These are phyloP conservation scores for Exophiala sp. DNA, from an alignment of 2,329 filamentous ascomycete genomes.

Conservation along the genomic window DNA sequence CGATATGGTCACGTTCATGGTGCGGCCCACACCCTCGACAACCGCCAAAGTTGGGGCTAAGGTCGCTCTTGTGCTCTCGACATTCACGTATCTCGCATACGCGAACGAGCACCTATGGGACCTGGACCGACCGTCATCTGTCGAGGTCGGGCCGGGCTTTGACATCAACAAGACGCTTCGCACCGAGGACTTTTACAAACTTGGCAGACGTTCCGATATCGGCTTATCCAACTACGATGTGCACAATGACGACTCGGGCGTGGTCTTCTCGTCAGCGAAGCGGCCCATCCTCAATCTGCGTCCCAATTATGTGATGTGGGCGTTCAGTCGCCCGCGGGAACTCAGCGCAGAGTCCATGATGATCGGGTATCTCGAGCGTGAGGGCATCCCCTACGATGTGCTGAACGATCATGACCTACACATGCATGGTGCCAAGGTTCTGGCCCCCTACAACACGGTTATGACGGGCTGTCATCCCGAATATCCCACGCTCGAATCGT, in stretches of 20 bases:
- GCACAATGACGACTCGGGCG: constrained; percentile 38
- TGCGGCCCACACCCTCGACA: constrained; percentile 30
- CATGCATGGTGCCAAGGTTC: constrained; percentile 20
- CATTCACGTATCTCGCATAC: constrained; percentile 40
- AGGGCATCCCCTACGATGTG: constrained; percentile 34
- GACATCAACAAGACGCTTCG: constrained; percentile 6
- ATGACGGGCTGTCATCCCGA: constrained; percentile 36
- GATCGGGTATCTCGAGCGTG: constrained; percentile 35
- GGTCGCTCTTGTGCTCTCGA: constrained; percentile 35
- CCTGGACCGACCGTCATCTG: constrained; percentile 25
- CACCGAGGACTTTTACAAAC: constrained; percentile 26
- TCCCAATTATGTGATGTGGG: constrained; percentile 39
- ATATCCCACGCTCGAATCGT: constrained; percentile 33
- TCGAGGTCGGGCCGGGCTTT: constrained; percentile 18
- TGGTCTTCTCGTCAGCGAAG: constrained; percentile 33
- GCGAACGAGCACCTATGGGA: constrained; percentile 40
- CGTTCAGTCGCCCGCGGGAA: constrained; percentile 36
- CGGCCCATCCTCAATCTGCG: constrained; percentile 40
- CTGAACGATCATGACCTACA: constrained; percentile 39
- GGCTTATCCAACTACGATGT: constrained; percentile 39
- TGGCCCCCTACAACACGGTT: constrained; percentile 29
- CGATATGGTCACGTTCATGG: constrained; percentile 37
- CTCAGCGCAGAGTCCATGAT: constrained; percentile 38
- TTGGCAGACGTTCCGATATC: constrained; percentile 34
- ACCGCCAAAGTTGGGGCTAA: constrained; percentile 10